A percentile compares a stretch with the other conserved stretches of the same genome.
Conservation (phyloP, 176 grass and related monocot species). For the Triticum timopheevii region DNA sequence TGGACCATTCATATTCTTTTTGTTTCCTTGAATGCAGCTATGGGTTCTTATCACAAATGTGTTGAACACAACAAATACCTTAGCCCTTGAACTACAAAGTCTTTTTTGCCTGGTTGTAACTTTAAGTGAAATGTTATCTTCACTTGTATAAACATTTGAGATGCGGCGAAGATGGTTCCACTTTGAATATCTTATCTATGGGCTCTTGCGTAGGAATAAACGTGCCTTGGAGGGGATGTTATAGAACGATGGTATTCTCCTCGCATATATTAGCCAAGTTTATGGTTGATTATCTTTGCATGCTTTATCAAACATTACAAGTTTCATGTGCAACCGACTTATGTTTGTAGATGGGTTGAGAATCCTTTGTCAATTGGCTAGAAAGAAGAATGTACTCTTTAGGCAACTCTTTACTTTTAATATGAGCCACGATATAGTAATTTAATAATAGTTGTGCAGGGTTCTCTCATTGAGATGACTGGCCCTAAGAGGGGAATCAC, state of each 20-base stretch:
- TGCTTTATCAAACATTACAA: background rate
- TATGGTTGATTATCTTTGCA: background rate
- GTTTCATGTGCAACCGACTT: background rate
- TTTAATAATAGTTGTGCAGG: background rate
- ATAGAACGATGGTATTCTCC: background rate
- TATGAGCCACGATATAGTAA: background rate
- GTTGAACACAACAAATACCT: background rate
- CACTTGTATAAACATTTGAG: background rate
- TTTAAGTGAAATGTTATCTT: background rate
- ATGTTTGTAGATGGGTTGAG: background rate
- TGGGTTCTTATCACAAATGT: background rate
- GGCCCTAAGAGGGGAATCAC: background rate
- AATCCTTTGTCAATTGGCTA: background rate
- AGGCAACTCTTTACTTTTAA: background rate
- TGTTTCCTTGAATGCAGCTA: background rate
- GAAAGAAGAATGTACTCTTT: background rate
- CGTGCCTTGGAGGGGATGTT: background rate
- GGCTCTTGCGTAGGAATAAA: background rate
- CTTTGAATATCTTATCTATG: background rate
- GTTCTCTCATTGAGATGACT: background rate
- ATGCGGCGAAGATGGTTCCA: background rate
- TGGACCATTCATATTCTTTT: background rate
- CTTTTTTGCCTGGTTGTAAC: background rate
- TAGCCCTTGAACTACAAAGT: background rate
- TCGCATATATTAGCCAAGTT: background rate